phyloP scores from a whole-genome alignment of 2,329 filamentous ascomycete species.

The Aspergillaceae sp. region DNA sequence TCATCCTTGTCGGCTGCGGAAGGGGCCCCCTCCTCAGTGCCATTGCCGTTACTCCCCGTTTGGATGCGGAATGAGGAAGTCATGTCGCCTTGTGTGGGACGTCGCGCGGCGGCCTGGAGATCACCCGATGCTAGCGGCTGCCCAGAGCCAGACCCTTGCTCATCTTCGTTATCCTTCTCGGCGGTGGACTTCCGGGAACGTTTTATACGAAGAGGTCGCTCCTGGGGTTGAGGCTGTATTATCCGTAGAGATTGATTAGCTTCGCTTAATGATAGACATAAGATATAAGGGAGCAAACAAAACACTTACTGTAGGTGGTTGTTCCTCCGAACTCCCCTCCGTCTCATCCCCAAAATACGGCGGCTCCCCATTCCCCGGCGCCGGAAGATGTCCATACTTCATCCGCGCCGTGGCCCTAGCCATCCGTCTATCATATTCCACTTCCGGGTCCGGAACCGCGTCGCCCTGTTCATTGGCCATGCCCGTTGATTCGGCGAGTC shows the following conservation, averaged over 20 bases:
- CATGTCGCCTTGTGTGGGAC: constrained; percentile 28
- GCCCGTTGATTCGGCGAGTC: constrained; percentile 32
- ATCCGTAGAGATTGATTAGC: neutral
- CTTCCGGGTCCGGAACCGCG: too few species aligned
- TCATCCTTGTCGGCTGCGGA: constrained; percentile 5
- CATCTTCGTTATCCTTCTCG: constrained; percentile 9
- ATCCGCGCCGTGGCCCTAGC: too few species aligned
- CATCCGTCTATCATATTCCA: too few species aligned
- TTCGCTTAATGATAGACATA: neutral
- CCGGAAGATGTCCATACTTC: too few species aligned
- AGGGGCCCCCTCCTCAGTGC: too few species aligned
- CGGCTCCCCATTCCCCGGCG: constrained; percentile 10
- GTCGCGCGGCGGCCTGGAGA: constrained; percentile 15
- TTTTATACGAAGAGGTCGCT: constrained; percentile 39
- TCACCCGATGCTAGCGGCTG: neutral
- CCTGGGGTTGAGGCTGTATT: constrained; percentile 31
- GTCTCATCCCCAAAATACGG: constrained; percentile 34
- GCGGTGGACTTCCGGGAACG: constrained; percentile 33
- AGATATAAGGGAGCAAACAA: constrained; percentile 1
- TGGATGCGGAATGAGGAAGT: constrained; percentile 31
- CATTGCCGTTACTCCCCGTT: constrained; percentile 13
- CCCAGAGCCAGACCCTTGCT: constrained; percentile 5
- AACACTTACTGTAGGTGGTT: constrained; percentile 33
- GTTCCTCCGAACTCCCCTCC: constrained; percentile 37
- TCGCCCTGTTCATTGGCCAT: constrained; percentile 28